Conservation (phyloP, 176 grass and related monocot genomes). For the Secale cereale region DNA sequence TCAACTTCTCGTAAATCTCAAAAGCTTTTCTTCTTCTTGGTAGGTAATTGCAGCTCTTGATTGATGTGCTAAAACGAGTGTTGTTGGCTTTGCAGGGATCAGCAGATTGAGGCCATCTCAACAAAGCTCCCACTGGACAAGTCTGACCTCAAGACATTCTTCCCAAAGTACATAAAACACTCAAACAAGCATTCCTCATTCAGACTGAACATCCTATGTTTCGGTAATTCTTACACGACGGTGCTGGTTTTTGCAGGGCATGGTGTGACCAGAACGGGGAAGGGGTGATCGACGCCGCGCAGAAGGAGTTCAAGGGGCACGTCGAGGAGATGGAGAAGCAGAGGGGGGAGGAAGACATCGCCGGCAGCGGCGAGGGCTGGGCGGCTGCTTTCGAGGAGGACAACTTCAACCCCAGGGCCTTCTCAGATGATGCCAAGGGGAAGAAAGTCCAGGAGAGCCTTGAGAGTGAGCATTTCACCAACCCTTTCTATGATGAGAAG, state of each 20-base stretch:
- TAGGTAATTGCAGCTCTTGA: not conserved
- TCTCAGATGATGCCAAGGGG: not conserved
- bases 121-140: conserved; percentile 76
- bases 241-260: conserved; percentile 30
- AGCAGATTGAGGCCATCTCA: conserved; percentile 80
- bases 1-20: conserved; percentile 68
- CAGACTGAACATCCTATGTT: not conserved
- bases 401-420: conserved; percentile 60
- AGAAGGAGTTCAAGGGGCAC: conserved; percentile 74
- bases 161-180: conserved; percentile 50
- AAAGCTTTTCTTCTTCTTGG: not conserved
- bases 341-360: conserved; percentile 15
- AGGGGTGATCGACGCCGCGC: conserved; percentile 53
- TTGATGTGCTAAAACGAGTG: not conserved
- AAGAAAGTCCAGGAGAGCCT: conserved; percentile 7
- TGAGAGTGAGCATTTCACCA: conserved; percentile 42
- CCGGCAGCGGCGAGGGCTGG: conserved; percentile 22
- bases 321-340: conserved; percentile 62
- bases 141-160: conserved; percentile 81
- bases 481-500: conserved; percentile 51
- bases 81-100: conserved; percentile 36
- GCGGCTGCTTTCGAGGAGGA: conserved; percentile 70
- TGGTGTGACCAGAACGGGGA: conserved; percentile 81
- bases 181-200: not conserved
- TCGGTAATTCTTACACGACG: not conserved